Evolutionary conservation across 148 eudicot species (phyloP).

Genomic region (Vaccinium corymbosum): DNA sequence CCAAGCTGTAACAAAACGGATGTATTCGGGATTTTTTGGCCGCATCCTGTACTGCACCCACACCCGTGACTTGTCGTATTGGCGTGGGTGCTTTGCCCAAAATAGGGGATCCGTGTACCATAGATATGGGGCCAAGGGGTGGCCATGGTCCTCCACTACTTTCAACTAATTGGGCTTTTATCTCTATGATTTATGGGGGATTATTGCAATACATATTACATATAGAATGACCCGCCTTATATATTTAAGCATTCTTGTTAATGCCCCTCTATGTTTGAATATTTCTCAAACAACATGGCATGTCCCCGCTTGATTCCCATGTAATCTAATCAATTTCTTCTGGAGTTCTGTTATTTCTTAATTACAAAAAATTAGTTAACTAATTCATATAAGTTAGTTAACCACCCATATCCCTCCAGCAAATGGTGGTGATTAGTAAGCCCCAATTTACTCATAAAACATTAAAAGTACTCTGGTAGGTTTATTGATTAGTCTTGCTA

Average conservation of each 20-base stretch:
- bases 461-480: not conserved
- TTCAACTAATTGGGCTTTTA: not conserved
- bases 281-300: too few relatives aligned
- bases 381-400: not conserved
- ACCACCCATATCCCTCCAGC: not conserved
- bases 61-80: not conserved
- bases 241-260: too few relatives aligned
- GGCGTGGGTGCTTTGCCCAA: not conserved
- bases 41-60: not conserved
- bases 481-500: not conserved
- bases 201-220: too few relatives aligned
- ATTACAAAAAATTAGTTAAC: too few relatives aligned
- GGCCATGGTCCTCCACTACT: not conserved
- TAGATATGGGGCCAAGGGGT: not conserved
- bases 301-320: not conserved
- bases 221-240: too few relatives aligned
- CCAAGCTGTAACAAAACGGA: not conserved
- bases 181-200: not conserved
- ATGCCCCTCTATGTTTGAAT: too few relatives aligned
- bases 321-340: not conserved
- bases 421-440: not conserved
- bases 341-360: not conserved
- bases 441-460: not conserved
- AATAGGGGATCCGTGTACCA: not conserved
- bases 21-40: not conserved